These are phyloP conservation scores for Hsuehochloa calcarea DNA, from an alignment of 176 grass and related monocot genomes.

Conservation along the genomic window DNA sequence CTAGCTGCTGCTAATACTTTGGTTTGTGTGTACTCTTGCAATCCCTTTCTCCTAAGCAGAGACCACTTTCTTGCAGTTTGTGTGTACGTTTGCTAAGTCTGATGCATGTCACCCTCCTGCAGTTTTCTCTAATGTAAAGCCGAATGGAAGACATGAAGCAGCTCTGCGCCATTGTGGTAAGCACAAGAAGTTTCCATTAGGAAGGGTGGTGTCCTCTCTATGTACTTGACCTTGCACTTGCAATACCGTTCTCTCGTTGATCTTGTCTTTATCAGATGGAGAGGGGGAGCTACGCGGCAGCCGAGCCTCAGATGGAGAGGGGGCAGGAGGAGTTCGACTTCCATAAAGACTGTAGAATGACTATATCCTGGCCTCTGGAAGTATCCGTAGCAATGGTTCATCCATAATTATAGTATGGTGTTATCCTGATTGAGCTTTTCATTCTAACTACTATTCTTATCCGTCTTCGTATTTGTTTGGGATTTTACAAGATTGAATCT, in stretches of 20 bases:
- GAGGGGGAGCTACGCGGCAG: background rate
- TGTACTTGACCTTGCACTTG: constrained; percentile 16
- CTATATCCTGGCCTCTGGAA: accelerated
- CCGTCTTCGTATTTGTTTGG: background rate
- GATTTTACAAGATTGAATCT: accelerated
- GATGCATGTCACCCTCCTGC: background rate
- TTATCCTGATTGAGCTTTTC: constrained; percentile 88
- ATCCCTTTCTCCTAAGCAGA: background rate
- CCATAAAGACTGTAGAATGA: background rate
- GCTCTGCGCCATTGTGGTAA: constrained; percentile 19
- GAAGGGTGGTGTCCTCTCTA: background rate
- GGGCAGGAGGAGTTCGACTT: background rate
- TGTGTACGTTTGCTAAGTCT: background rate
- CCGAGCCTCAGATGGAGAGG: background rate
- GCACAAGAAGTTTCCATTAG: background rate
- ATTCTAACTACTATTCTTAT: background rate
- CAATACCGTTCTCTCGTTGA: background rate
- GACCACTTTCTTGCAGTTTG: background rate
- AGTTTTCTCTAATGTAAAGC: background rate
- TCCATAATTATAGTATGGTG: constrained; percentile 18
- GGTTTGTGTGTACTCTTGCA: background rate
- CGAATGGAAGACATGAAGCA: background rate
- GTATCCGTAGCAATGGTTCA: background rate
- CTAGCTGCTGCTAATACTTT: background rate
- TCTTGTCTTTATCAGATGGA: constrained; percentile 18